These are phyloP conservation scores for Tolypocladium tundrense DNA, from an alignment of 2,329 filamentous ascomycete species.

Conservation along the genomic window DNA sequence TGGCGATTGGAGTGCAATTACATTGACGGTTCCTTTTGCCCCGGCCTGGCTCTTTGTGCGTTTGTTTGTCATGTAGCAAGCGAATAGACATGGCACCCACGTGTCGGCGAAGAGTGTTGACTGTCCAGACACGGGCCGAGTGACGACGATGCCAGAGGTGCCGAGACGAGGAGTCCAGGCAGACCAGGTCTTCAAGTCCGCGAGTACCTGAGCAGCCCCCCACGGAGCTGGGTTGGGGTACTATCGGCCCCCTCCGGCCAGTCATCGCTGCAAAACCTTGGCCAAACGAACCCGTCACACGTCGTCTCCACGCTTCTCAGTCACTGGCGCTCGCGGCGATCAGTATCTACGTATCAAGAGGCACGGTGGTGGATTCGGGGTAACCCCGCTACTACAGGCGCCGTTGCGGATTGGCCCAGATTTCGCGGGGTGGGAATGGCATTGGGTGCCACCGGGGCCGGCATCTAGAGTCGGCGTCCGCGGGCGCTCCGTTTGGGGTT, in stretches of 20 bases:
- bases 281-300: not conserved
- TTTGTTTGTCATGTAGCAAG: not conserved
- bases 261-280: not conserved
- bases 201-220: not conserved
- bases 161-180: not conserved
- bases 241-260: not conserved
- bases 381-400: not conserved
- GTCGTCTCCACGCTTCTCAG: not conserved
- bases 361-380: not conserved
- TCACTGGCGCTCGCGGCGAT: not conserved
- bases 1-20: constrained; percentile 42
- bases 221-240: not conserved
- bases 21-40: constrained; percentile 18
- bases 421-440: not conserved
- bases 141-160: too few relatives aligned
- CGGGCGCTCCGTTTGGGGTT: not conserved
- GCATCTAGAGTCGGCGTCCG: not conserved
- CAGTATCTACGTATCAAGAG: not conserved
- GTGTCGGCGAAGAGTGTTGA: not conserved
- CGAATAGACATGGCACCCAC: not conserved
- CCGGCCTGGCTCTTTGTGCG: not conserved
- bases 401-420: not conserved
- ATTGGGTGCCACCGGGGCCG: not conserved
- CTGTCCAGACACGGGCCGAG: not conserved
- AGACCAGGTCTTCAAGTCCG: not conserved